Percentiles rank a stretch among this genome's conserved stretches.
Conservation (phyloP, 1,139 yeast genomes). For the Sugiyamaella pinicola region DNA sequence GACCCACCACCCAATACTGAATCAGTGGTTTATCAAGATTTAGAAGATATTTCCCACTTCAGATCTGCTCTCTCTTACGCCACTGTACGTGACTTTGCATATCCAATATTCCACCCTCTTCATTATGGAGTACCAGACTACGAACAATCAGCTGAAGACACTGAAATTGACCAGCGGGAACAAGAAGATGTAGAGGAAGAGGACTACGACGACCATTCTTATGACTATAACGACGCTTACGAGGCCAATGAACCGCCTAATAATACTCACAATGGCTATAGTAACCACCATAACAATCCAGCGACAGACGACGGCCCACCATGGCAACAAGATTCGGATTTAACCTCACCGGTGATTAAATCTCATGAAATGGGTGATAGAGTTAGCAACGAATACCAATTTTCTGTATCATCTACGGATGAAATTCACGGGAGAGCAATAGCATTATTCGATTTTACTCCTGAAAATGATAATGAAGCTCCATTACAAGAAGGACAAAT, state of each 20-base stretch:
- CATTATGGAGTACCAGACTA: constrained; percentile 54
- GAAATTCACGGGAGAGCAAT: constrained; percentile 66
- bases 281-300: constrained; percentile 26
- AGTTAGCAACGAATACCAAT: constrained; percentile 38
- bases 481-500: constrained; percentile 77
- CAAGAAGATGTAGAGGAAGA: constrained; percentile 32
- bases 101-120: constrained; percentile 63
- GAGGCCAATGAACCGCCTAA: background rate
- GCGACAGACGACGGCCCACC: constrained; percentile 40
- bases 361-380: constrained; percentile 38
- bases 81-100: constrained; percentile 77
- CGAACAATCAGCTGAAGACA: constrained; percentile 26
- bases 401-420: constrained; percentile 42
- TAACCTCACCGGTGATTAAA: constrained; percentile 35
- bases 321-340: constrained; percentile 41
- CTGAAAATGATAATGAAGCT: constrained; percentile 93
- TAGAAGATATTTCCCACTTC: constrained; percentile 19
- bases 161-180: constrained; percentile 23
- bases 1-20: background rate
- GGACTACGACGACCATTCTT: constrained; percentile 34
- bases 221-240: constrained; percentile 27
- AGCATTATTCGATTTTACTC: constrained; percentile 85
- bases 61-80: constrained; percentile 39
- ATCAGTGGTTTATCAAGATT: constrained; percentile 14
- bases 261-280: constrained; percentile 18